Evolutionary conservation across 2,329 filamentous ascomycete species (phyloP).

Genomic region (Orbilia javanica): DNA sequence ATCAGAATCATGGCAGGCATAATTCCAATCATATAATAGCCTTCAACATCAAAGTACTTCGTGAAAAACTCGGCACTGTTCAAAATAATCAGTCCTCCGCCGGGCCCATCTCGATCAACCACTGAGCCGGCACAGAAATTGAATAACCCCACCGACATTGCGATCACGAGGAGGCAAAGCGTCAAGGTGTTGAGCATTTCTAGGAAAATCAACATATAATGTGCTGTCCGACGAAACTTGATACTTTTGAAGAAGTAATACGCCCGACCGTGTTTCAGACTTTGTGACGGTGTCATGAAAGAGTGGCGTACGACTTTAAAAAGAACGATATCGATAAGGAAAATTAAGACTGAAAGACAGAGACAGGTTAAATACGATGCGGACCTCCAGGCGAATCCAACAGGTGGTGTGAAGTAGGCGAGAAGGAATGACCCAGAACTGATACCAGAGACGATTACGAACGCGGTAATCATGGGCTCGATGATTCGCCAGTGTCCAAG

Average conservation of each 20-base stretch:
- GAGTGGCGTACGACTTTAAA: constrained; percentile 57
- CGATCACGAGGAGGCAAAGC: constrained; percentile 65
- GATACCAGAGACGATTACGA: constrained; percentile 65
- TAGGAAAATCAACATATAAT: constrained; percentile 56
- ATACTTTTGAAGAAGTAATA: constrained; percentile 45
- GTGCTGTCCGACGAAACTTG: constrained; percentile 27
- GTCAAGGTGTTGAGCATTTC: constrained; percentile 65
- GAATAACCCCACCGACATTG: constrained; percentile 66
- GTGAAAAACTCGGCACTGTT: constrained; percentile 63
- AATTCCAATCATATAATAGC: constrained; percentile 60
- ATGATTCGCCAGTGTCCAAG: constrained; percentile 66
- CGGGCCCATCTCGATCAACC: constrained; percentile 63
- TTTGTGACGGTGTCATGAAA: constrained; percentile 28
- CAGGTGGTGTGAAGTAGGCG: constrained; percentile 67
- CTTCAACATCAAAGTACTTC: constrained; percentile 60
- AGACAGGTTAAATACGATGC: constrained; percentile 67
- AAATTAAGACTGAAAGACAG: constrained; percentile 63
- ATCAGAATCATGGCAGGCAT: constrained; percentile 56
- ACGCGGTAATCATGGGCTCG: constrained; percentile 65
- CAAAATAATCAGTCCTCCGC: constrained; percentile 67
- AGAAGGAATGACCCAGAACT: constrained; percentile 66
- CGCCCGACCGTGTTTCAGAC: constrained; percentile 21
- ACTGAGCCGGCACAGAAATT: constrained; percentile 66
- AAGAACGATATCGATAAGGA: constrained; percentile 65
- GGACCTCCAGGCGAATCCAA: constrained; percentile 66